Conservation (phyloP, 176 grass and related monocot genomes). For the Oryza meyeriana region DNA sequence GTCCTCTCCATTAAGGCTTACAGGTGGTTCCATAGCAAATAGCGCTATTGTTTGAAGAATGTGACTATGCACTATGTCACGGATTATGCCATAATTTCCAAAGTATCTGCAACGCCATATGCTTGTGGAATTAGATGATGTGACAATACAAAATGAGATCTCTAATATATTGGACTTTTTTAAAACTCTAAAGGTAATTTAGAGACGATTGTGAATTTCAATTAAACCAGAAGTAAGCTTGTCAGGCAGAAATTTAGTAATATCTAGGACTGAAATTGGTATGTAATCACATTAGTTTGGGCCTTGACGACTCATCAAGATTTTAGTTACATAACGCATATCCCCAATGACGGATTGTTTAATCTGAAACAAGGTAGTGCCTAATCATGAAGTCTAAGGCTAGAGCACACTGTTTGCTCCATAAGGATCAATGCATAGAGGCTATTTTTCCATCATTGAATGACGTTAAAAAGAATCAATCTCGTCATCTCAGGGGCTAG, state of each 20-base stretch:
- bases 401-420: neutral
- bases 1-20: constrained; percentile 92
- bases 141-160: neutral
- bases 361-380: neutral
- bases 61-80: constrained; percentile 93
- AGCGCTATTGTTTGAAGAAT: constrained; percentile 90
- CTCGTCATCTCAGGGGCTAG: neutral
- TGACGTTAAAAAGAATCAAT: neutral
- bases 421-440: neutral
- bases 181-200: constrained; percentile 28
- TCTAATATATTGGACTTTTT: neutral
- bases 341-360: neutral
- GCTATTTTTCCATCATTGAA: constrained; percentile 4
- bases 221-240: constrained; percentile 13
- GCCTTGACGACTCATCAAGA: neutral
- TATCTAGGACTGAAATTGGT: neutral
- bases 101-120: constrained; percentile 64
- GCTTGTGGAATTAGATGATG: neutral
- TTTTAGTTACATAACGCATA: neutral
- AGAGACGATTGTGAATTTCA: constrained; percentile 8
- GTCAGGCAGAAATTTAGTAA: neutral
- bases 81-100: constrained; percentile 78
- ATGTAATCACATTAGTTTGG: neutral
- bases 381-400: neutral
- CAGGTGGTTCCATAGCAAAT: constrained; percentile 92